Evolutionary conservation across 2,329 filamentous ascomycete species (phyloP), one percentile per base, ranked within the genome.

Genomic region (Xylariaceae sp.): DNA sequence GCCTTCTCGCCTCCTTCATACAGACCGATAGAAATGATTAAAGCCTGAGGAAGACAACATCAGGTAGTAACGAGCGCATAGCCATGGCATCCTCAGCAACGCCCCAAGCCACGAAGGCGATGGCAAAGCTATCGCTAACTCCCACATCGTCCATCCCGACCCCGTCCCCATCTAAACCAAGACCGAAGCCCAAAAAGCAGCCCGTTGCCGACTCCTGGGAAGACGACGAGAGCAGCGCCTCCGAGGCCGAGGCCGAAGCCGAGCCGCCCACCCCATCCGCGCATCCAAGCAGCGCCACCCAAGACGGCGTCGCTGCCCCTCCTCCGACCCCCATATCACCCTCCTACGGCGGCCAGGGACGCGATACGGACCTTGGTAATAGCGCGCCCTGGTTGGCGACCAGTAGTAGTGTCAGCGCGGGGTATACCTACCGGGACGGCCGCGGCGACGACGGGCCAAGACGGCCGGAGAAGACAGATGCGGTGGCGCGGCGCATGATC

Each of bases 401-500:
- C 5, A 26, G 26, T 26, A 42, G 48, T 26, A 51, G 32, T 19
- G 32, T 49, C n/a, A 45, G 36, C 16, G 56, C 62, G 44, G 46
- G 43, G 1, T 41, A 54, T 49, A 42, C 47, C 41, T 48, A 46
- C 41, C 43, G 26, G 18, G 41, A 49, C 32, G 13, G 34, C n/a
- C 51, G 52, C 37, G 47, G 50, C 10, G 53, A 58, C 7, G 54
- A n/a, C 40, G 45, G 46, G 19, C 40, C 46, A 34, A 41, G 26
- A 49, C 47, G 49, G 37, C 92, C 91, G 0, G 92, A 96, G 72
- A 99, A 96, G 77, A 95, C 92, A 58, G 95, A 95, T 57, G 89
- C 91, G 0, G 90, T 95, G 37, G 94, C 94, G 5, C 83, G 88
- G 57, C 79, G 94, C 55, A 80, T 99, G 81, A 97, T 99, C 68